Conservation (phyloP, 768 basidiomycete species). For the Mycena galopus region DNA sequence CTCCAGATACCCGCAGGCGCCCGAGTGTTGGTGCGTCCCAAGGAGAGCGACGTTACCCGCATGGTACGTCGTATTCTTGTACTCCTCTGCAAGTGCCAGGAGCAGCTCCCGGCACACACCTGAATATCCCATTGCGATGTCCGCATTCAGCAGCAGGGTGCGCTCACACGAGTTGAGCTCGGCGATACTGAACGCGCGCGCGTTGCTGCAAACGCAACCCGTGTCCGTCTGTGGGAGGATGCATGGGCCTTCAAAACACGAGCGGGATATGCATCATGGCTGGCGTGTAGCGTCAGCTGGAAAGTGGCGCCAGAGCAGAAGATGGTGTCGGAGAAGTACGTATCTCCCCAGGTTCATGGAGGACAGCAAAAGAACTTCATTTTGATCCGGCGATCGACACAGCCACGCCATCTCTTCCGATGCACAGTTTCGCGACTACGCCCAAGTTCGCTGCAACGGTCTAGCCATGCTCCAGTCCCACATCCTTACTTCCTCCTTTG, state of each 20-base stretch:
- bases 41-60: constrained; percentile 81
- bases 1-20: constrained; percentile 71
- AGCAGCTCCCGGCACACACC: constrained; percentile 81
- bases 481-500: too few species aligned
- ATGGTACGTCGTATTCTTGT: constrained; percentile 70
- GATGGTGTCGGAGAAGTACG: neutral
- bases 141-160: constrained; percentile 29
- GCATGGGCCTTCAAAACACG: constrained; percentile 70
- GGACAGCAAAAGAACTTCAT: too few species aligned
- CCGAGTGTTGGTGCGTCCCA: constrained; percentile 79
- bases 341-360: neutral
- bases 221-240: constrained; percentile 60
- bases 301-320: neutral
- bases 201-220: constrained; percentile 70
- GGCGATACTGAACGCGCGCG: constrained; percentile 65
- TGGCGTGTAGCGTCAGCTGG: neutral
- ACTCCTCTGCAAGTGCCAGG: constrained; percentile 63
- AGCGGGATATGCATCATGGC: constrained; percentile 25
- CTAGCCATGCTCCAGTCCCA: too few species aligned
- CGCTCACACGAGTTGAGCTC: constrained; percentile 42
- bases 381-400: too few species aligned
- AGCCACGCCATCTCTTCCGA: too few species aligned
- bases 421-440: too few species aligned
- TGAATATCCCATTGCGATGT: constrained; percentile 57
- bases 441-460: too few species aligned